Conservation (phyloP, 1,284 basidiomycete genomes). For the Cutaneotrichosporon sp. region DNA sequence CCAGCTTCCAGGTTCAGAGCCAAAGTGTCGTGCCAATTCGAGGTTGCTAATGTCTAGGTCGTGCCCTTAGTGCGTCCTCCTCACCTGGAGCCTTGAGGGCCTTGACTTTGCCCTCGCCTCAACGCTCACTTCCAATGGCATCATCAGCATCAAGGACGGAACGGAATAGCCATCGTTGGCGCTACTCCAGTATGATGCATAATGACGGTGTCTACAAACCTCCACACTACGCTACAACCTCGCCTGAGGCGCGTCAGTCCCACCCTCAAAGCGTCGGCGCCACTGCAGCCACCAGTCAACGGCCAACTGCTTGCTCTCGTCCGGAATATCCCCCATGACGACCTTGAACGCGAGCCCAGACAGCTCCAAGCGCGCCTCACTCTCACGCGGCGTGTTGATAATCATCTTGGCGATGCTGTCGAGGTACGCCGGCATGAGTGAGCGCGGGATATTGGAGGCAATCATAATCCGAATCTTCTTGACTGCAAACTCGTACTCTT, state of each 20-base stretch:
- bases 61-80: no score
- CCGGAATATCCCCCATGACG: constrained; percentile 36
- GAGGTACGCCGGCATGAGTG: constrained; percentile 29
- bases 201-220: neutral
- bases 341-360: constrained; percentile 31
- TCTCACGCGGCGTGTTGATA: constrained; percentile 16
- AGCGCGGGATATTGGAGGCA: constrained; percentile 24
- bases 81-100: no score
- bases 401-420: constrained; percentile 30
- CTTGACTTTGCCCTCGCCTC: neutral
- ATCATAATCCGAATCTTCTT: constrained; percentile 26
- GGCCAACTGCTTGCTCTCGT: constrained; percentile 33
- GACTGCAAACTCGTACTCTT: constrained; percentile 20
- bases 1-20: no score
- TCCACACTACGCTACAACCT: constrained; percentile 5
- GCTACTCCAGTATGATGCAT: neutral
- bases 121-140: no score
- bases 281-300: constrained; percentile 44
- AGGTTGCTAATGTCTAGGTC: no score
- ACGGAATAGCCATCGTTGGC: no score
- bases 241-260: constrained; percentile 11
- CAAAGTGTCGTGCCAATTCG: no score
- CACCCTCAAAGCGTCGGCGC: constrained; percentile 23
- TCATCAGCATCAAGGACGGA: neutral
- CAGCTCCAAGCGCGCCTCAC: constrained; percentile 31